A percentile compares a stretch with the other conserved stretches of the same genome.
Conservation (phyloP, 495 filamentous ascomycete species). For the Wilcoxina mikolae region DNA sequence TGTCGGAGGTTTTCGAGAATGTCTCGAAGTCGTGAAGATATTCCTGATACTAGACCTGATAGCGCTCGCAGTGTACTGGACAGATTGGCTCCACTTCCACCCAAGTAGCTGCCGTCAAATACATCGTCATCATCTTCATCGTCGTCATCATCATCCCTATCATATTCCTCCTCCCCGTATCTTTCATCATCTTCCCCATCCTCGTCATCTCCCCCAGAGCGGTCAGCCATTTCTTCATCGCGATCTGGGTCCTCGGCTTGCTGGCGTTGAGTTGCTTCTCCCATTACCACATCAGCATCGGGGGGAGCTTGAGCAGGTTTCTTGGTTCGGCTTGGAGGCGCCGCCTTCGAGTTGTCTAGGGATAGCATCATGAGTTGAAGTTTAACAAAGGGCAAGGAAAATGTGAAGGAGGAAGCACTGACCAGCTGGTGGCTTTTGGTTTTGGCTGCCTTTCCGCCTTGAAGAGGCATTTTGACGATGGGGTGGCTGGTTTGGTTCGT, state of each 20-base stretch:
- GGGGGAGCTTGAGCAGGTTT: slow-evolving; percentile 2
- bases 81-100: slow-evolving; percentile 50
- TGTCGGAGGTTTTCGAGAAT: slow-evolving; percentile 70
- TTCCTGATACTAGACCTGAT: slow-evolving; percentile 78
- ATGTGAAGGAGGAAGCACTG: background rate
- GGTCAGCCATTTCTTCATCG: slow-evolving; percentile 37
- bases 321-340: slow-evolving; percentile 35
- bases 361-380: background rate
- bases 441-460: slow-evolving; percentile 2
- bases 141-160: slow-evolving; percentile 42
- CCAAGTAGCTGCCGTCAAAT: slow-evolving; percentile 58
- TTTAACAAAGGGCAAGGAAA: background rate
- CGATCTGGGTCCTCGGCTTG: slow-evolving; percentile 34
- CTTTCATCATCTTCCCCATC: slow-evolving; percentile 35
- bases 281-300: slow-evolving; percentile 49
- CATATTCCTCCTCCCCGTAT: slow-evolving; percentile 34
- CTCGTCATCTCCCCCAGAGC: slow-evolving; percentile 34
- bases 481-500: slow-evolving; percentile 1
- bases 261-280: slow-evolving; percentile 32
- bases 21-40: slow-evolving; percentile 63
- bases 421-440: slow-evolving; percentile 1
- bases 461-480: slow-evolving; percentile 1
- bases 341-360: slow-evolving; percentile 25
- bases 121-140: slow-evolving; percentile 59
- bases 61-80: slow-evolving; percentile 71